phyloP scores from a whole-genome alignment of 2,329 filamentous ascomycete species.

The Fusarium decemcellulare region DNA sequence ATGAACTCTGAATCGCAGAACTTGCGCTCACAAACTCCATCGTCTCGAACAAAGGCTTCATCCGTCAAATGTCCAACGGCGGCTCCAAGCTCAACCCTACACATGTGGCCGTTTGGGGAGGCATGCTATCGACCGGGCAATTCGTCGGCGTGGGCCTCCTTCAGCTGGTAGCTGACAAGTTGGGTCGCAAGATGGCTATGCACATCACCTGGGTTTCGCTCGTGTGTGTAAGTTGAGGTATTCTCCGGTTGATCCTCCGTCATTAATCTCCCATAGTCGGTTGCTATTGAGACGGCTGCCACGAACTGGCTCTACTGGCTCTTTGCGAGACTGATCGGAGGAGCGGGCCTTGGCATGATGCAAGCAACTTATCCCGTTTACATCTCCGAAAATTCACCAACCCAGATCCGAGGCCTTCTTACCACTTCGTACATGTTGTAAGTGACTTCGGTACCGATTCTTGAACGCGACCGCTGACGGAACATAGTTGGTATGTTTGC shows the following conservation, averaged over 20 bases:
- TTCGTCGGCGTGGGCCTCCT: conserved; percentile 92
- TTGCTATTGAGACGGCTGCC: conserved; percentile 33
- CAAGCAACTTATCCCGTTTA: conserved; percentile 11
- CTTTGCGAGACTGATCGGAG: conserved; percentile 36
- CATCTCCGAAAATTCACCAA: conserved; percentile 1
- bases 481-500: conserved; percentile 70
- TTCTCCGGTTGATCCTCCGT: not conserved
- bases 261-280: not conserved
- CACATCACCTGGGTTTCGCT: conserved; percentile 7
- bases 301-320: conserved; percentile 49
- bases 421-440: conserved; percentile 7
- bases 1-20: not conserved
- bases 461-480: conserved; percentile 58
- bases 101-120: conserved; percentile 70
- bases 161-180: conserved; percentile 86
- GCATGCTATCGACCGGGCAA: conserved; percentile 79
- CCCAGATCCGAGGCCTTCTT: conserved; percentile 4
- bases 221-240: conserved; percentile 14
- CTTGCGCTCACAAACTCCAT: conserved; percentile 80
- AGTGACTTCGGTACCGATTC: not conserved
- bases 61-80: conserved; percentile 80
- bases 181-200: conserved; percentile 68
- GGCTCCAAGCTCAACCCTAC: conserved; percentile 70
- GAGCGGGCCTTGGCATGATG: conserved; percentile 72
- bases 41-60: conserved; percentile 75